A percentile compares a stretch with the other conserved stretches of the same genome.
Evolutionary conservation across 768 basidiomycete species (phyloP).

Genomic region (Mycena chlorophos): DNA sequence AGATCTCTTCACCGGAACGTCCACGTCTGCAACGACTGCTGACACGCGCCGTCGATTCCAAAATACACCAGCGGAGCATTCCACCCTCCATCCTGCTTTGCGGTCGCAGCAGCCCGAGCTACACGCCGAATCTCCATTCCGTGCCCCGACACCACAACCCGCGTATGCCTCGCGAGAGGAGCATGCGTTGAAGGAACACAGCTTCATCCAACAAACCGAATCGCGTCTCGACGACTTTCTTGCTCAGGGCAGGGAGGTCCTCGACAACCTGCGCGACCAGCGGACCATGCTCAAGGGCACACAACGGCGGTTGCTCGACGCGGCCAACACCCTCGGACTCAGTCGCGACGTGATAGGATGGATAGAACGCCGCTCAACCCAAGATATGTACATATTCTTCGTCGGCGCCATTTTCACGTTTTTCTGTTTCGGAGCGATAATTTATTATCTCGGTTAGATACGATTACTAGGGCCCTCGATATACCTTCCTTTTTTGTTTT

Average conservation of each 20-base stretch:
- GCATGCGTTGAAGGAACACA: conserved; percentile 84
- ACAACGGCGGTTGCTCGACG: conserved; percentile 77
- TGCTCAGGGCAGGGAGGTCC: conserved; percentile 86
- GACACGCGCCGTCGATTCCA: conserved; percentile 72
- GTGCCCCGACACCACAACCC: conserved; percentile 53
- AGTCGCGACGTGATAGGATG: conserved; percentile 94
- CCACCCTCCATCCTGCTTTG: conserved; percentile 56
- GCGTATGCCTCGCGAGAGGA: conserved; percentile 63
- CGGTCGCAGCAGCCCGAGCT: conserved; percentile 50
- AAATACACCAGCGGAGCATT: conserved; percentile 40
- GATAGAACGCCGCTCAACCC: conserved; percentile 89
- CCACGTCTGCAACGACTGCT: conserved; percentile 47
- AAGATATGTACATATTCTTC: conserved; percentile 93
- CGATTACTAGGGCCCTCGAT: neutral
- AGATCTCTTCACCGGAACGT: conserved; percentile 58
- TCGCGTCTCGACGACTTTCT: conserved; percentile 85
- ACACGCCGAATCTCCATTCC: conserved; percentile 85
- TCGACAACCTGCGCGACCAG: conserved; percentile 92
- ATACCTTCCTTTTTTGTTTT: neutral
- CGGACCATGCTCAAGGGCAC: conserved; percentile 95
- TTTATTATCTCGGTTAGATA: conserved; percentile 77
- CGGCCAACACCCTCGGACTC: conserved; percentile 92
- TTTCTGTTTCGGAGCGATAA: conserved; percentile 91
- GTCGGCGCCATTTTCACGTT: conserved; percentile 85
- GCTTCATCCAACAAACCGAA: conserved; percentile 84